A percentile compares a stretch with the other conserved stretches of the same genome.
Evolutionary conservation across 169 alveolate genomes (phyloP).

Genomic region (Miamiensis avidus): DNA sequence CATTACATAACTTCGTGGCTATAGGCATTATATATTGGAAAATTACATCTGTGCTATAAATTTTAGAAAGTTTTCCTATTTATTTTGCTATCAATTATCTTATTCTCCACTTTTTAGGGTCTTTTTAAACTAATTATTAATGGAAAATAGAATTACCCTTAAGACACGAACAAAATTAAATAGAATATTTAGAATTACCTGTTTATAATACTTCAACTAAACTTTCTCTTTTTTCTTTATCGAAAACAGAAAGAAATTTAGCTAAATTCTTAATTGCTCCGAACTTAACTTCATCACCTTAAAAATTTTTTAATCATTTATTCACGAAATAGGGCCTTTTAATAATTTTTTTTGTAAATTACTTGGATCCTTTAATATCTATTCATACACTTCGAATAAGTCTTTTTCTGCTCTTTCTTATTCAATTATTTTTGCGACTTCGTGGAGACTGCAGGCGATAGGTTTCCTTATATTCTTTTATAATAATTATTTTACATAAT

Average conservation of each 20-base stretch:
- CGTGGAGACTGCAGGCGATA: slow-evolving; percentile 31
- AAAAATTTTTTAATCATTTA: neutral
- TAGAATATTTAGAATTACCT: neutral
- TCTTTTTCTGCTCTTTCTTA: slow-evolving; percentile 45
- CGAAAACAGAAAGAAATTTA: slow-evolving; percentile 34
- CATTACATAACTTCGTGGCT: slow-evolving; percentile 44
- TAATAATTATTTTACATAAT: neutral
- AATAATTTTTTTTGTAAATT: neutral
- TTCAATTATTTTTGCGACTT: slow-evolving; percentile 29
- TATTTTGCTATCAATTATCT: slow-evolving; percentile 43
- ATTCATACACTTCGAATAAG: slow-evolving; percentile 31
- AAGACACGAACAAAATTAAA: neutral
- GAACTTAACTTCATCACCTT: slow-evolving; percentile 43
- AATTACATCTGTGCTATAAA: slow-evolving; percentile 29
- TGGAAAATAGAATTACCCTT: slow-evolving; percentile 1
- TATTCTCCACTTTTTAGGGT: slow-evolving; percentile 51
- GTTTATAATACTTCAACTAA: slow-evolving; percentile 40
- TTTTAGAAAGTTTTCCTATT: slow-evolving; percentile 21
- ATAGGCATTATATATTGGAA: slow-evolving; percentile 43
- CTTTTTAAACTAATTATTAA: slow-evolving; percentile 31
- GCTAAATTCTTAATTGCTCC: slow-evolving; percentile 37
- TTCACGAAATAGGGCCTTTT: neutral
- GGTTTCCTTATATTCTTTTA: slow-evolving; percentile 30
- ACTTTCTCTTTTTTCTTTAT: slow-evolving; percentile 40
- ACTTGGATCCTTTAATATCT: slow-evolving; percentile 38